Conservation (phyloP, 208 protist species). For the Leishmania guyanensis region DNA sequence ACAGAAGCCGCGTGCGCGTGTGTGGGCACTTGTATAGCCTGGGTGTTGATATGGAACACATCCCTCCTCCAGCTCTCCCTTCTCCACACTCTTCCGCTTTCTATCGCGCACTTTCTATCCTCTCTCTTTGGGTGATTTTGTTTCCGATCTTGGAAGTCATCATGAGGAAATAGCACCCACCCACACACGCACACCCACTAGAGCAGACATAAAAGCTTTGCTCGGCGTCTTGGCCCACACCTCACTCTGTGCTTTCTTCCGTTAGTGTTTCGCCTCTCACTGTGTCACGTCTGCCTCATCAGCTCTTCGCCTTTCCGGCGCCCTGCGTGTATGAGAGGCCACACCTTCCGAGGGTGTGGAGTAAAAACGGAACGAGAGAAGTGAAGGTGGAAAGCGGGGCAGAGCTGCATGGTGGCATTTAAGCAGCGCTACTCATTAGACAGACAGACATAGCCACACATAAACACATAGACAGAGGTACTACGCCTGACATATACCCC, state of each 20-base stretch:
- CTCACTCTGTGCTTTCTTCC: background rate
- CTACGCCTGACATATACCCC: background rate
- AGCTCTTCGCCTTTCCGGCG: background rate
- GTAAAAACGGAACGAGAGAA: background rate
- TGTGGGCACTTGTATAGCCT: background rate
- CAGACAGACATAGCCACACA: background rate
- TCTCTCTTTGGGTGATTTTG: background rate
- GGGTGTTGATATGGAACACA: background rate
- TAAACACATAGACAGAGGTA: background rate
- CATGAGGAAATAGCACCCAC: background rate
- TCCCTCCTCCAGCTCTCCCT: background rate
- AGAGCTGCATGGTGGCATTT: background rate
- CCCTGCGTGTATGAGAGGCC: background rate
- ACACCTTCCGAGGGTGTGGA: background rate
- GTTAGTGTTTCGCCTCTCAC: background rate
- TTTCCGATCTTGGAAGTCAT: background rate
- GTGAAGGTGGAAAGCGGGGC: background rate
- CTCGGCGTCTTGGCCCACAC: background rate
- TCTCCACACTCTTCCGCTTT: background rate
- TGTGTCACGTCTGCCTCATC: background rate
- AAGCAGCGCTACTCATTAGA: background rate
- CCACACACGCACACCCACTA: background rate
- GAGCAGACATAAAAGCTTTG: background rate
- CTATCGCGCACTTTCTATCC: background rate
- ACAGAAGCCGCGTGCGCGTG: slow-evolving; percentile 2